These are phyloP conservation scores for Fusarium sp. DNA, from an alignment of 2,329 filamentous ascomycete genomes.

Conservation along the genomic window DNA sequence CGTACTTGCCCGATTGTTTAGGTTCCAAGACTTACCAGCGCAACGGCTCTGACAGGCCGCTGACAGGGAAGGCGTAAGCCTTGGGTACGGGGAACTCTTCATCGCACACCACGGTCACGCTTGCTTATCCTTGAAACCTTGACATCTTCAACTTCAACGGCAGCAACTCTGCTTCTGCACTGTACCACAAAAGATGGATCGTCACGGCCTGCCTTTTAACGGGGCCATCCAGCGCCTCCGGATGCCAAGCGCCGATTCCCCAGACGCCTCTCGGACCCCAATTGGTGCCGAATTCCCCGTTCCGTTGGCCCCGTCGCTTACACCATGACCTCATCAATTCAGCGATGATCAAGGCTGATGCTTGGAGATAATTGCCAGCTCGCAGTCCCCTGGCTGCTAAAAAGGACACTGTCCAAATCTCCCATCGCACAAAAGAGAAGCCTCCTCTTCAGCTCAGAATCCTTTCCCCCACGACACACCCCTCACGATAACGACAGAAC, in stretches of 20 bases:
- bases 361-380: slow-evolving; percentile 9
- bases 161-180: background rate
- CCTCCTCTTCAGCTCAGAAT: background rate
- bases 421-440: background rate
- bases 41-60: background rate
- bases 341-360: slow-evolving; percentile 16
- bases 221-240: background rate
- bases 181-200: background rate
- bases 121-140: background rate
- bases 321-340: slow-evolving; percentile 42
- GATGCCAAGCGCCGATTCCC: slow-evolving; percentile 29
- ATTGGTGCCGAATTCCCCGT: slow-evolving; percentile 31
- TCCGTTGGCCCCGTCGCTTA: slow-evolving; percentile 20
- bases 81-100: background rate
- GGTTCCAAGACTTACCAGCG: background rate
- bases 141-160: slow-evolving; percentile 2
- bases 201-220: slow-evolving; percentile 8
- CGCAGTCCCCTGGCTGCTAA: background rate
- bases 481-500: slow-evolving; percentile 3
- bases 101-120: background rate
- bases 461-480: background rate
- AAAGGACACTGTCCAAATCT: background rate
- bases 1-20: slow-evolving; percentile 15
- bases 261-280: slow-evolving; percentile 22
- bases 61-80: slow-evolving; percentile 1